A percentile compares a stretch with the other conserved stretches of the same genome.
phyloP scores from a whole-genome alignment of 331 rosid genomes.

The Phaseolus coccineus region DNA sequence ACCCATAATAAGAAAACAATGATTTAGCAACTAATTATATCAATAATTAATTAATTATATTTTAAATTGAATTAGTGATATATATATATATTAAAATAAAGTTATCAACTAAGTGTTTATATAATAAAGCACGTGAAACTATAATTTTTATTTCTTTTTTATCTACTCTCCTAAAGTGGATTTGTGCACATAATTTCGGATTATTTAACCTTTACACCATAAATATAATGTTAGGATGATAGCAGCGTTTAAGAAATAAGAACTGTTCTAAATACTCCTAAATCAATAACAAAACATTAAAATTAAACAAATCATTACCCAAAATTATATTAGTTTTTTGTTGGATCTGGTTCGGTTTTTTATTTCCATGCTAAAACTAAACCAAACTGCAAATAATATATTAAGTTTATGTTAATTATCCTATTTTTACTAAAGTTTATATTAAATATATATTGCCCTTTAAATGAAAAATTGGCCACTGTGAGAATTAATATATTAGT shows the following conservation, averaged over 20 bases:
- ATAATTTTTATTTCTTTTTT: too few relatives aligned
- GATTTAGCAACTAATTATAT: too few relatives aligned
- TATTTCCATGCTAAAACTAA: background rate
- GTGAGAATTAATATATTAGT: background rate
- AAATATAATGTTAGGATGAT: background rate
- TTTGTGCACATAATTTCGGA: constrained; percentile 3
- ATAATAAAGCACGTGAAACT: too few relatives aligned
- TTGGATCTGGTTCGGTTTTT: background rate
- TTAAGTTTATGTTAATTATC: background rate
- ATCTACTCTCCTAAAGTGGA: too few relatives aligned
- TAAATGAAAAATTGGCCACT: background rate
- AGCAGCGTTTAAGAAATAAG: background rate
- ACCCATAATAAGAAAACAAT: too few relatives aligned
- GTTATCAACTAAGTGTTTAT: too few relatives aligned
- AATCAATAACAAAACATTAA: background rate
- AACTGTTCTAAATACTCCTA: too few relatives aligned
- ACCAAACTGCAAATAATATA: background rate
- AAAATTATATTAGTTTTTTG: background rate
- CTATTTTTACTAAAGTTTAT: background rate
- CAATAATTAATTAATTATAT: too few relatives aligned
- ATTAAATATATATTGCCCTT: background rate
- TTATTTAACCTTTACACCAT: background rate
- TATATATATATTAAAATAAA: too few relatives aligned
- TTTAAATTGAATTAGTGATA: too few relatives aligned
- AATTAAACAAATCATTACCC: background rate